These are phyloP conservation scores for Arthrobotrys sphaeroides DNA, from an alignment of 2,329 filamentous ascomycete species.

Conservation along the genomic window DNA sequence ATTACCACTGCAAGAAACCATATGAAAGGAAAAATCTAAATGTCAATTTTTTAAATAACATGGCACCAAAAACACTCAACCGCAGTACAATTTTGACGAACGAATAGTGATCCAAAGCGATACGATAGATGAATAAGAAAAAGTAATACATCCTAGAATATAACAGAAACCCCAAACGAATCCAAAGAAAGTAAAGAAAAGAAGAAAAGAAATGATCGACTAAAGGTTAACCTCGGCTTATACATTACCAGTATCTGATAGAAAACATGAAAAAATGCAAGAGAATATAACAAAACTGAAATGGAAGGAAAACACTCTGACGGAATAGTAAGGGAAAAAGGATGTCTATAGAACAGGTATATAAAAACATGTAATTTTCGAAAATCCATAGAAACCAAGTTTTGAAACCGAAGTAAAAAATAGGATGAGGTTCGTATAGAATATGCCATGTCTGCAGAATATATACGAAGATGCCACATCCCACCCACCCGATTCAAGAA, in stretches of 20 bases:
- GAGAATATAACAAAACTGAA: neutral
- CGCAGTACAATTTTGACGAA: too few species aligned
- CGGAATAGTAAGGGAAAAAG: too few species aligned
- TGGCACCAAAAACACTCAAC: too few species aligned
- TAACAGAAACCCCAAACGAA: neutral
- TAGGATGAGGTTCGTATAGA: slow-evolving; percentile 15
- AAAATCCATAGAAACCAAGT: slow-evolving; percentile 6
- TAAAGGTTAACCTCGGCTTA: slow-evolving; percentile 20
- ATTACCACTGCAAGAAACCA: too few species aligned
- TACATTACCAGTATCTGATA: slow-evolving; percentile 29
- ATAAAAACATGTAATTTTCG: neutral
- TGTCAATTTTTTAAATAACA: too few species aligned
- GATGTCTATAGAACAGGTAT: slow-evolving; percentile 25
- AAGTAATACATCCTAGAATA: slow-evolving; percentile 13
- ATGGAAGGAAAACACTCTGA: neutral
- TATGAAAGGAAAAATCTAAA: too few species aligned
- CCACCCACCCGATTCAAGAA: neutral
- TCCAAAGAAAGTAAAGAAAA: neutral
- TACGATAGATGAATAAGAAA: too few species aligned
- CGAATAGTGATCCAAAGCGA: too few species aligned
- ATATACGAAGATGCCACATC: neutral
- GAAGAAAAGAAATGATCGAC: neutral
- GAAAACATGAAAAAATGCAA: neutral
- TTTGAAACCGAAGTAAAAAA: neutral
- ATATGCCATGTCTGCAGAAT: neutral